These are phyloP conservation scores for Triangularia setosa DNA, from an alignment of 2,329 filamentous ascomycete genomes.

Conservation along the genomic window DNA sequence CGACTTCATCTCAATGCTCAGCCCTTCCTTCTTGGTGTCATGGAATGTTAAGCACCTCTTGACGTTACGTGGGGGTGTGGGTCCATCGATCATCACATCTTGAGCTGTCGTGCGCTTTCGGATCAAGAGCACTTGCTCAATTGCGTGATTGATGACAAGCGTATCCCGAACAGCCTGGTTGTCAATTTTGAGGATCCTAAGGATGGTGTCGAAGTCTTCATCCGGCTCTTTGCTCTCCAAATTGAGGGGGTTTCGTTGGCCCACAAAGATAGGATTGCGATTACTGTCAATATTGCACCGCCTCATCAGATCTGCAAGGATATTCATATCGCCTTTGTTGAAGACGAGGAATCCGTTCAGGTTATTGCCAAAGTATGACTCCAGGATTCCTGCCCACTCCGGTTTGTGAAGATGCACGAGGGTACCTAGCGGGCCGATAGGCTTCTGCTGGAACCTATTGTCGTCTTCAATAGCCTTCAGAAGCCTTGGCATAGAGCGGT, in stretches of 20 bases:
- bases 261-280: slow-evolving; percentile 57
- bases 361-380: slow-evolving; percentile 66
- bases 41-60: slow-evolving; percentile 66
- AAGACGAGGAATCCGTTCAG: slow-evolving; percentile 79
- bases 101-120: slow-evolving; percentile 63
- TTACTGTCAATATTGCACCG: slow-evolving; percentile 45
- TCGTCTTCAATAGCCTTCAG: slow-evolving; percentile 68
- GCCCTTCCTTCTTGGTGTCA: slow-evolving; percentile 52
- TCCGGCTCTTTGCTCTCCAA: slow-evolving; percentile 70
- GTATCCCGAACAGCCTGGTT: slow-evolving; percentile 73
- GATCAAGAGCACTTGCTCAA: slow-evolving; percentile 83
- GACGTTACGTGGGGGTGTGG: slow-evolving; percentile 62
- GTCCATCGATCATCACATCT: slow-evolving; percentile 60
- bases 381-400: slow-evolving; percentile 78
- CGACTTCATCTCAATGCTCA: slow-evolving; percentile 42
- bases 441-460: slow-evolving; percentile 62
- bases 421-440: slow-evolving; percentile 78
- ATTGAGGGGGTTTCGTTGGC: slow-evolving; percentile 52
- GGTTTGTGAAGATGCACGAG: slow-evolving; percentile 73
- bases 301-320: slow-evolving; percentile 63
- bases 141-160: slow-evolving; percentile 74
- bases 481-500: slow-evolving; percentile 58
- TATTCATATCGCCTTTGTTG: slow-evolving; percentile 69
- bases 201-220: slow-evolving; percentile 66
- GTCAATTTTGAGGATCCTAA: slow-evolving; percentile 78